Evolutionary conservation across 1,284 basidiomycete genomes (phyloP).

Genomic region (Trichosporon sp.): DNA sequence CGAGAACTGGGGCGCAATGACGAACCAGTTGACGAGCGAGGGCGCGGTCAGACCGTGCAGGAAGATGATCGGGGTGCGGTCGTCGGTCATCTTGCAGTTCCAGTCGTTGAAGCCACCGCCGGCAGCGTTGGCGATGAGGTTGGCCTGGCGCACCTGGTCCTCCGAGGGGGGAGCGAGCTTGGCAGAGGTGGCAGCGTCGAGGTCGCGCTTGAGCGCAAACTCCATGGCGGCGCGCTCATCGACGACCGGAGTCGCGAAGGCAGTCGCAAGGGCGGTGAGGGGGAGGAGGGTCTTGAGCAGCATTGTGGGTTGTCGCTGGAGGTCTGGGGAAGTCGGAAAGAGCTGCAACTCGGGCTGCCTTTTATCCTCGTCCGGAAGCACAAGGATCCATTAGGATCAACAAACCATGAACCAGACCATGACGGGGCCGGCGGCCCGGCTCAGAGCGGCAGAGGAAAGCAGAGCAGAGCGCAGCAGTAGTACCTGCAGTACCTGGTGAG

Average conservation of each 20-base stretch:
- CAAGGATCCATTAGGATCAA: too few relatives aligned
- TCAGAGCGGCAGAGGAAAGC: too few relatives aligned
- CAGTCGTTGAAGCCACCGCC: slow-evolving; percentile 6
- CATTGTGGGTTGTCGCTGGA: background rate
- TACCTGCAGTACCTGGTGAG: background rate
- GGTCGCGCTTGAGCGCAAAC: background rate
- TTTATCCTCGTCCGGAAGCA: background rate
- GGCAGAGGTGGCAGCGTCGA: background rate
- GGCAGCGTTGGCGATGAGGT: background rate
- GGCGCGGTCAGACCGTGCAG: slow-evolving; percentile 1
- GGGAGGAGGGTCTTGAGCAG: background rate
- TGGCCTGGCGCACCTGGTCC: background rate
- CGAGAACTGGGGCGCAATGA: background rate
- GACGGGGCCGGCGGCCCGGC: background rate
- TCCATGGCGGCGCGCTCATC: background rate
- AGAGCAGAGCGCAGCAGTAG: background rate
- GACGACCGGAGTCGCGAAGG: background rate
- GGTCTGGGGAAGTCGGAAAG: background rate
- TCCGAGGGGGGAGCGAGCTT: background rate
- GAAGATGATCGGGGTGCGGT: background rate
- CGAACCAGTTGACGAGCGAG: background rate
- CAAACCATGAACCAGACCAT: background rate
- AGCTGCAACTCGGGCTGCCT: background rate
- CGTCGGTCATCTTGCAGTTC: background rate
- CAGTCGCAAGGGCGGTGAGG: background rate